Evolutionary conservation across 352 stramenopile genomes (phyloP), one percentile per base, ranked within the genome.

Genomic region (Saprolegnia parasitica): DNA sequence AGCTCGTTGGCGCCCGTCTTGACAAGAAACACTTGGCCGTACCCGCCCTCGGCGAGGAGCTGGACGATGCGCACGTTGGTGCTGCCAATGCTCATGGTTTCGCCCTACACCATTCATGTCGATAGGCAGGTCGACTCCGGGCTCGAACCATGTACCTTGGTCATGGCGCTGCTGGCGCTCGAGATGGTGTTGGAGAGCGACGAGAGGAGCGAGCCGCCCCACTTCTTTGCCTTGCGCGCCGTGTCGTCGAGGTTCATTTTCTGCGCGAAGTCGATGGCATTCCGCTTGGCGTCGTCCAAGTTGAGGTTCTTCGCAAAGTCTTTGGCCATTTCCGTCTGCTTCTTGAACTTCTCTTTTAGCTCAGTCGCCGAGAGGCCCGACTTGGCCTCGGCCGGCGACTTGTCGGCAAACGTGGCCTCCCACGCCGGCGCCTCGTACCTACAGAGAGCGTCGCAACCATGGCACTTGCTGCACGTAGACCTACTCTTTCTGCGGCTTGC

Each of bases 241-340:
- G 83, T 86, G 71, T 95, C 86, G 66, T 95, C 86, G 47, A 92
- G 88, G 10, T 80, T 89, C 18, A 95, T 90, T 63, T 90, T 93
- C 73, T 93, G 90, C n/a, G 86, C 86, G 5, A 86, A 93, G 71
- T 93, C 86, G 0, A 81, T 78, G 4, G 84, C 86, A 5, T 82
- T 81, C 52, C 91, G 92, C 68, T 92, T 93, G 4, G 84, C 85
- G 71, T 95, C 86, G 67, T 95, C 86, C 54, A 92, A 88, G 6
- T 78, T 87, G n/a, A 95, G 88, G 64, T 92, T 93, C 72, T 95
- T 95, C 6, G 86, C 86, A 75, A 95, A 93, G 60, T 92, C 86
- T 71, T 92, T 91, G 23, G 84, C 86, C 68, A 91, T 83, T 61
- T 92, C 86, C 24, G 80, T 95, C 62, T 93, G 86, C 65, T 95